Base-by-base conservation (phyloP, 164 flowering plant species). In the Hamamelis virginiana region DNA sequence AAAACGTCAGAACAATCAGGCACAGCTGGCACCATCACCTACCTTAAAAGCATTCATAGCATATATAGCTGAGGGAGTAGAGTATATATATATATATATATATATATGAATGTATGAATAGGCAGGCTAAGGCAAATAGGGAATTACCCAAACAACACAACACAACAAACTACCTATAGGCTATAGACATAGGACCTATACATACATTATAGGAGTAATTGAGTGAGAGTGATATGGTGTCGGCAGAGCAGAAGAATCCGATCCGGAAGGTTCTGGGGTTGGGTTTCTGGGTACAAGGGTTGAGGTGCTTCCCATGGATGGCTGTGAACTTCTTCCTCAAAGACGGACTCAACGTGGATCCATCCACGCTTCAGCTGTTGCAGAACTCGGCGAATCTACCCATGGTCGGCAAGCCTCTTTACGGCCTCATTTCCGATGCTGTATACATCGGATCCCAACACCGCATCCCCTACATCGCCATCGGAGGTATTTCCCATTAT, bases 241-340 rank as follows among this genome's bases (percentile, higher is more conserved):
- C 62, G 27, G n/a, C n/a, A n/a, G 51, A 33, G 38, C 44, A 25
- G 68, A 62, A 26, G 11, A 73, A 65, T n/a, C 45, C 76, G 75
- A 61, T 64, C 48, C 55, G 74, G 75, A 52, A 71, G 61, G 11
- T 87, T 16, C 77, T 93, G 15, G 97, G 94, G 0, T 33, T 92
- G 15, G 98, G 97, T 8, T 89, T 66, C 50, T 85, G 80, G 82
- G 87, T 91, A 4, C 97, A 92, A 69, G 97, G 98, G 0, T 80
- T 91, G 59, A 71, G 98, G 74, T 92, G 97, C 67, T 88, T 89
- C 61, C 94, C 98, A 48, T 94, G 98, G 98, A 73, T 91, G 83
- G 97, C 78, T 0, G 89, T 92, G 1, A 87, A 67, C 48, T 94
- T 84, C 77, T 94, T 87, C 76, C 84, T 94, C n/a, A 94, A 92